Conservation (phyloP, 2,329 filamentous ascomycete genomes). For the Cladosporium sp. region DNA sequence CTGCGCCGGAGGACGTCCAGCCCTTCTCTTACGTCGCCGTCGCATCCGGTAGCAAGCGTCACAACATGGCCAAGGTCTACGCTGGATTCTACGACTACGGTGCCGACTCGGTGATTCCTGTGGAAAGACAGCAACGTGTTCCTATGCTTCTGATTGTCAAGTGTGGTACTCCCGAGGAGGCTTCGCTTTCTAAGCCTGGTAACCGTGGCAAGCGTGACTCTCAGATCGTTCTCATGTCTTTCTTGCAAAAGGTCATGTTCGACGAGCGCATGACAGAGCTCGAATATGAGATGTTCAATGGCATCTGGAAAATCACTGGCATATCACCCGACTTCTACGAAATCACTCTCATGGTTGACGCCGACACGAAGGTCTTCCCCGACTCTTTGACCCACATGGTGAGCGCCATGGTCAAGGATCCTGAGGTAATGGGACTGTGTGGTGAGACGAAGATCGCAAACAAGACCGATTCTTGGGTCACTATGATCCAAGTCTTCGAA, state of each 20-base stretch:
- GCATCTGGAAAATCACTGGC: constrained; percentile 96
- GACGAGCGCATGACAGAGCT: constrained; percentile 99
- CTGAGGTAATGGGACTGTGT: constrained; percentile 97
- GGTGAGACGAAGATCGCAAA: constrained; percentile 99
- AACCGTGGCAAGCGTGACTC: constrained; percentile 98
- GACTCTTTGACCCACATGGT: constrained; percentile 99
- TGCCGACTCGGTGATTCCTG: constrained; percentile 68
- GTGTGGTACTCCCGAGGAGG: constrained; percentile 87
- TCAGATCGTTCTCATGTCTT: constrained; percentile 98
- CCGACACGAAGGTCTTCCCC: constrained; percentile 98
- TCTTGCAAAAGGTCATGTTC: constrained; percentile 99
- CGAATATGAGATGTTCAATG: constrained; percentile 99
- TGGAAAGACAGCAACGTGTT: constrained; percentile 89
- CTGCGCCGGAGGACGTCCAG: constrained; percentile 75
- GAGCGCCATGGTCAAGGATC: constrained; percentile 97
- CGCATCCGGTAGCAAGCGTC: constrained; percentile 88
- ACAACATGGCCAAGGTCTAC: constrained; percentile 99
- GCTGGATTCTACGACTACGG: constrained; percentile 98
- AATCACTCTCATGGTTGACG: constrained; percentile 97
- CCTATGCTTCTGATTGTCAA: constrained; percentile 98
- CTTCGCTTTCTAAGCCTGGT: constrained; percentile 76
- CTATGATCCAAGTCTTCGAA: constrained; percentile 98
- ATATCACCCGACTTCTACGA: constrained; percentile 99
- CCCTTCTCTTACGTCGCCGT: constrained; percentile 96
- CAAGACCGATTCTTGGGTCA: constrained; percentile 90